A percentile compares a stretch with the other conserved stretches of the same genome.
phyloP scores from a whole-genome alignment of 2,329 filamentous ascomycete genomes.

The Colletotrichum musae region DNA sequence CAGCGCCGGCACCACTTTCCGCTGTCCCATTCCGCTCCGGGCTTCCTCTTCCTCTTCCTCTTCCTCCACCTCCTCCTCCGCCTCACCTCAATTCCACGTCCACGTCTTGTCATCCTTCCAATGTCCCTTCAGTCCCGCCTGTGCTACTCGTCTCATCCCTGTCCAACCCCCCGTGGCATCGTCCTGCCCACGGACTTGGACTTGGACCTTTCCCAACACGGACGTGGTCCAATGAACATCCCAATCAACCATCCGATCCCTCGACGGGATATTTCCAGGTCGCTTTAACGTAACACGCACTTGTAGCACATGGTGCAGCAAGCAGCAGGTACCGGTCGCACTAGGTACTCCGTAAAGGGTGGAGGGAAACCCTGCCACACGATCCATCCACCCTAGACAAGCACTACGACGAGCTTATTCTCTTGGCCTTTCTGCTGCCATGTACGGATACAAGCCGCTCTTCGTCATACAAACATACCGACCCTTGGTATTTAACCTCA shows the following conservation, averaged over 20 bases:
- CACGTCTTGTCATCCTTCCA: no score
- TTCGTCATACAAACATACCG: not conserved
- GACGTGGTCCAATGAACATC: conserved; percentile 23
- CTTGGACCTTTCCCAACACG: conserved; percentile 13
- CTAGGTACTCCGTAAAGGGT: not conserved
- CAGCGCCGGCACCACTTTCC: not conserved
- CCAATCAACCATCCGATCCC: conserved; percentile 35
- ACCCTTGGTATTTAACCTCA: conserved; percentile 27
- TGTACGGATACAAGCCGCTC: no score
- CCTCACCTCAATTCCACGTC: no score
- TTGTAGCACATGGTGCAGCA: no score
- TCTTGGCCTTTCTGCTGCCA: conserved; percentile 14
- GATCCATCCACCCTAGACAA: conserved; percentile 5
- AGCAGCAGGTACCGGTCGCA: conserved; percentile 3
- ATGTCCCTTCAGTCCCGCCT: no score
- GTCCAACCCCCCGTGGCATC: conserved; percentile 4
- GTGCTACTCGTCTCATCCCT: conserved; percentile 14
- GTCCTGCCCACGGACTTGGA: conserved; percentile 11
- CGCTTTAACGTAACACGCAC: not conserved
- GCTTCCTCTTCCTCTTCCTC: not conserved
- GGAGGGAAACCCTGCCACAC: conserved; percentile 23
- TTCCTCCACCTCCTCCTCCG: no score
- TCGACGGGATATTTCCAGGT: conserved; percentile 6
- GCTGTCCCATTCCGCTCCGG: not conserved
- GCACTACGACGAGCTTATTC: conserved; percentile 17